A percentile compares a stretch with the other conserved stretches of the same genome.
phyloP scores from a whole-genome alignment of 1,284 basidiomycete species.

The Vanrija pseudolonga region DNA sequence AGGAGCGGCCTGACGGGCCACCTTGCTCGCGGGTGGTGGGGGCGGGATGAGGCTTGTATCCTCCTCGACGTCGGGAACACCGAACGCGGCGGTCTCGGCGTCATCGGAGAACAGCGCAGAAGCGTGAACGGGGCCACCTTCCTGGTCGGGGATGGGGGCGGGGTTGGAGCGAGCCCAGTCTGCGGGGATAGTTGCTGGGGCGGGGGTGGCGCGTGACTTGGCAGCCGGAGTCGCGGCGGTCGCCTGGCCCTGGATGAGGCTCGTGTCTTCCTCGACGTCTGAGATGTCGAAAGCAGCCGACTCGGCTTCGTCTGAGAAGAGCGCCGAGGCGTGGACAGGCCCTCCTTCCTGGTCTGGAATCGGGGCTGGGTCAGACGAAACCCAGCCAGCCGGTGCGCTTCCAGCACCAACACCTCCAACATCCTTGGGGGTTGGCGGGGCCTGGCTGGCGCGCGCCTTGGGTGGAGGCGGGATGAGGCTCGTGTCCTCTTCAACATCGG shows the following conservation, averaged over 20 bases:
- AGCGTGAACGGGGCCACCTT: no score
- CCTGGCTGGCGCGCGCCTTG: not conserved
- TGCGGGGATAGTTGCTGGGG: not conserved
- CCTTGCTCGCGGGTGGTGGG: not conserved
- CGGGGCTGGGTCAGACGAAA: not conserved
- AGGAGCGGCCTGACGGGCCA: not conserved
- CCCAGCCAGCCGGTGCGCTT: not conserved
- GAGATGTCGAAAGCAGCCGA: constrained; percentile 4
- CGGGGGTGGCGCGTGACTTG: not conserved
- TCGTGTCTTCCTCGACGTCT: not conserved
- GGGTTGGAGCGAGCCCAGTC: not conserved
- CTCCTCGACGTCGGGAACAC: not conserved
- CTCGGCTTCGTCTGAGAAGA: constrained; percentile 11
- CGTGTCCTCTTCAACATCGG: not conserved
- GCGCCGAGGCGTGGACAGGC: not conserved
- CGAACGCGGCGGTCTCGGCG: not conserved
- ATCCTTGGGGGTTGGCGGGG: not conserved
- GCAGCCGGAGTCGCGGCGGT: not conserved
- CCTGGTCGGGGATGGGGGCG: not conserved
- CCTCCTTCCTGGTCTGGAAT: not conserved
- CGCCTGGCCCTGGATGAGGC: not conserved
- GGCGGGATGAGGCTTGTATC: not conserved
- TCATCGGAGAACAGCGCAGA: not conserved
- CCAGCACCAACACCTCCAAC: not conserved
- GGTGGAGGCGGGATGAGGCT: not conserved